Conservation (phyloP, 805 yeast genomes). For the Saccharomycopsis sp. region DNA sequence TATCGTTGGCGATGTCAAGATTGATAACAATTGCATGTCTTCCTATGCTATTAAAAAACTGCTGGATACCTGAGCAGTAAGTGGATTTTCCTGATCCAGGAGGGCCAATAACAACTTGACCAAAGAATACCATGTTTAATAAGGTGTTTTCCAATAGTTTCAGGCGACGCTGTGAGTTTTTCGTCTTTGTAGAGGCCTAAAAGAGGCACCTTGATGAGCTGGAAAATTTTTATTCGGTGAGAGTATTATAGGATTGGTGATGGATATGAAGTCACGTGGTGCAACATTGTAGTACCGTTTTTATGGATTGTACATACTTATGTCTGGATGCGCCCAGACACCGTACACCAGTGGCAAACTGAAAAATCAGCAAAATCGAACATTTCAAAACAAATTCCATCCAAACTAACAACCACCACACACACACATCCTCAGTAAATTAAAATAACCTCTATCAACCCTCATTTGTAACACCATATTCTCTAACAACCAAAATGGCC, state of each 20-base stretch:
- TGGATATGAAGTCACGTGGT: no score
- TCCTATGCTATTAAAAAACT: constrained; percentile 91
- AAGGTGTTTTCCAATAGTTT: not conserved
- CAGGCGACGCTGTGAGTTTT: not conserved
- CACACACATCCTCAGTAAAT: not conserved
- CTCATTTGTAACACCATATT: not conserved
- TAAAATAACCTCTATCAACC: not conserved
- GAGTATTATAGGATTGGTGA: no score
- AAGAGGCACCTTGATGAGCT: not conserved
- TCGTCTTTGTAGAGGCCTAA: not conserved
- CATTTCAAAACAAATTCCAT: not conserved
- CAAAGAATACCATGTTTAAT: constrained; percentile 49
- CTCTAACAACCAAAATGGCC: not conserved
- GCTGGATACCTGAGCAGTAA: constrained; percentile 86
- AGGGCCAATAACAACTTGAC: constrained; percentile 93
- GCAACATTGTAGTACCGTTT: no score
- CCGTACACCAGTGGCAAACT: not conserved
- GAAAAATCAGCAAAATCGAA: not conserved
- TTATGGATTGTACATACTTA: no score
- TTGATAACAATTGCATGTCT: constrained; percentile 79
- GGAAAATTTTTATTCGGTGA: not conserved
- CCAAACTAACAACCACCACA: not conserved
- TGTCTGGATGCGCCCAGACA: no score
- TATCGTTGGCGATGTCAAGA: constrained; percentile 41
- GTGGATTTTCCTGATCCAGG: constrained; percentile 98